These are phyloP conservation scores for Setaria italica DNA, from an alignment of 202 grass and related monocot species.

Conservation along the genomic window DNA sequence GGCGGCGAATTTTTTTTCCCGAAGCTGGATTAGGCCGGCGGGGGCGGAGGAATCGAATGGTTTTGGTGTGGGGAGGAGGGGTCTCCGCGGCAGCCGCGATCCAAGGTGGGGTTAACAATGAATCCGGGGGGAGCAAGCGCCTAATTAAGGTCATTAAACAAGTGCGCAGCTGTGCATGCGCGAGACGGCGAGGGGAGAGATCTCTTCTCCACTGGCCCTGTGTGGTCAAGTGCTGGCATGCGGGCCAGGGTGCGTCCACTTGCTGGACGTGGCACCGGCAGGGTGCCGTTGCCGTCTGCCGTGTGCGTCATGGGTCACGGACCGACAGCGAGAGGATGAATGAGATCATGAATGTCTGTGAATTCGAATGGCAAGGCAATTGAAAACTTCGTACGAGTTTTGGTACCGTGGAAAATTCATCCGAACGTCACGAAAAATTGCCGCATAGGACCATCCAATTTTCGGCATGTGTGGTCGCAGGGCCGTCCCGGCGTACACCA, in stretches of 20 bases:
- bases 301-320: not conserved
- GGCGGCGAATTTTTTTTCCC: not conserved
- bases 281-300: too few species aligned
- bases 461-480: too few species aligned
- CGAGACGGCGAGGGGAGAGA: too few species aligned
- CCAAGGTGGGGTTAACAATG: constrained; percentile 38
- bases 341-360: not conserved
- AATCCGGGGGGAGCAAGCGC: not conserved
- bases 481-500: too few species aligned
- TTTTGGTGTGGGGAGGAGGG: too few species aligned
- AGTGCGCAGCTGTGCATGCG: not conserved
- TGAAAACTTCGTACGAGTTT: not conserved
- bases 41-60: constrained; percentile 41
- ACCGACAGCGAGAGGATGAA: not conserved
- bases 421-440: not conserved
- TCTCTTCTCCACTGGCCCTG: not conserved
- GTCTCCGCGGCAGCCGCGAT: constrained; percentile 13
- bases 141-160: constrained; percentile 34
- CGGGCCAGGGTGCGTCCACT: not conserved
- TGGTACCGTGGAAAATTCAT: not conserved
- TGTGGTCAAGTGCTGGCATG: not conserved
- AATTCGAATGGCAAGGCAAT: not conserved
- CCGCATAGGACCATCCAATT: too few species aligned
- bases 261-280: not conserved
- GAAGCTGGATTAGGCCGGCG: constrained; percentile 1